Evolutionary conservation across 2,329 filamentous ascomycete species (phyloP).

Genomic region (Coleophoma crateriformis): DNA sequence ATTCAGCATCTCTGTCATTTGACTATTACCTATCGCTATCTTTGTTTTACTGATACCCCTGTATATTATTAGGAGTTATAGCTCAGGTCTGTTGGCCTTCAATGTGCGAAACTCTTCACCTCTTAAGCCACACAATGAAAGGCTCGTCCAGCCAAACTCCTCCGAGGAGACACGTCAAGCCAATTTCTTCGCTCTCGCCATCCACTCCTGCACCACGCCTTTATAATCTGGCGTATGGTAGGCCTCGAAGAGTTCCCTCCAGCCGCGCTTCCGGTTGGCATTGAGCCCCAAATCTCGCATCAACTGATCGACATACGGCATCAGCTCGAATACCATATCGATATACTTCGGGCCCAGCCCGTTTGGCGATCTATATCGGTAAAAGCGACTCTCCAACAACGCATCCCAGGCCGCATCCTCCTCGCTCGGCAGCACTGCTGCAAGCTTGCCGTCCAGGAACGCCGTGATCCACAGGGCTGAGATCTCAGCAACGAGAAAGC

Average conservation of each 20-base stretch:
- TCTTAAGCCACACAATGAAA: no score
- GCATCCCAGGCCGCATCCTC: conserved; percentile 43
- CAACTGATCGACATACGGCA: conserved; percentile 67
- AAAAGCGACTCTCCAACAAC: conserved; percentile 60
- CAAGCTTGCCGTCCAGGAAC: conserved; percentile 50
- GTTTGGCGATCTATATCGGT: conserved; percentile 60
- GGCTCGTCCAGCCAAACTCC: no score
- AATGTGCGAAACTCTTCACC: no score
- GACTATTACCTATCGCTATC: no score
- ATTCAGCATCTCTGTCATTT: no score
- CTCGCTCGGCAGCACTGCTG: conserved; percentile 10
- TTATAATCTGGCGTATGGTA: conserved; percentile 39
- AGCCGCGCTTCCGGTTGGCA: conserved; percentile 45
- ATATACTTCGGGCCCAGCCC: conserved; percentile 57
- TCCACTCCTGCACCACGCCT: conserved; percentile 35
- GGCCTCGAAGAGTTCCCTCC: conserved; percentile 29
- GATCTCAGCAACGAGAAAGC: conserved; percentile 32
- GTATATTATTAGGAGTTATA: no score
- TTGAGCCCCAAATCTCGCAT: conserved; percentile 58
- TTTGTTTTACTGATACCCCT: no score
- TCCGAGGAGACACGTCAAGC: no score
- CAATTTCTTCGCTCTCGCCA: conserved; percentile 2
- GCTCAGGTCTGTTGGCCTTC: no score
- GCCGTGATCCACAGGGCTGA: conserved; percentile 58
- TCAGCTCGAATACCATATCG: conserved; percentile 70